Conservation (phyloP, 208 protist species). For the Trypanosoma lewisi region DNA sequence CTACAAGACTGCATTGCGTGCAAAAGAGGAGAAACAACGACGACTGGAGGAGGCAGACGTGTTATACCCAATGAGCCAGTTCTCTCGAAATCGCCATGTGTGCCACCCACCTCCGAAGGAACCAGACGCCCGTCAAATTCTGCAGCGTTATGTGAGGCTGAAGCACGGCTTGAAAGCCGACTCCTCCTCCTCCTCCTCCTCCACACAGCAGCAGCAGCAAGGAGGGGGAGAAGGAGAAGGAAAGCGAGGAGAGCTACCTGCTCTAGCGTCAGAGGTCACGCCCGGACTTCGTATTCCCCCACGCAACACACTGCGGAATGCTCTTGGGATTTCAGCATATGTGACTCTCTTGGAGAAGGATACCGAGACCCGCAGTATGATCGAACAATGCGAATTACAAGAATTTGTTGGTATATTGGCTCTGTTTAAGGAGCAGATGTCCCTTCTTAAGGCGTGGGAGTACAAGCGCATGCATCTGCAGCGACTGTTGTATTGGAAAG, state of each 20-base stretch:
- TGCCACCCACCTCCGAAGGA: constrained; percentile 2
- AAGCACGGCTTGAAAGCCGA: constrained; percentile 21
- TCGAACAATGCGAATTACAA: constrained; percentile 35
- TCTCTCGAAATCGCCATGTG: background rate
- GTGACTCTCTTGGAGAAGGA: constrained; percentile 60
- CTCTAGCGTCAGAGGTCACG: background rate
- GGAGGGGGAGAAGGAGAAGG: background rate
- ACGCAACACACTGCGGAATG: constrained; percentile 37
- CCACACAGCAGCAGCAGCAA: background rate
- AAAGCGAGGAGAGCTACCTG: background rate
- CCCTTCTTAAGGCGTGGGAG: constrained; percentile 50
- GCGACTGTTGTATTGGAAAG: constrained; percentile 74
- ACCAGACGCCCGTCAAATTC: constrained; percentile 41
- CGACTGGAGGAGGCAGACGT: constrained; percentile 26
- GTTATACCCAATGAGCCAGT: constrained; percentile 6
- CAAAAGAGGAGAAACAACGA: constrained; percentile 41
- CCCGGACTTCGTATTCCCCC: background rate
- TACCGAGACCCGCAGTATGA: constrained; percentile 29
- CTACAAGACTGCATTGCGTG: constrained; percentile 35
- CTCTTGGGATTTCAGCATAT: constrained; percentile 60
- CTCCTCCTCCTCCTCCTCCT: background rate
- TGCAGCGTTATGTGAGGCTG: constrained; percentile 49
- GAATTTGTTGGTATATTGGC: constrained; percentile 33
- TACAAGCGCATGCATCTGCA: constrained; percentile 76
- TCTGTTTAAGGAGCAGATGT: constrained; percentile 37